Evolutionary conservation across 805 yeast genomes (phyloP).

Genomic region (Lipomyces chichibuensis): DNA sequence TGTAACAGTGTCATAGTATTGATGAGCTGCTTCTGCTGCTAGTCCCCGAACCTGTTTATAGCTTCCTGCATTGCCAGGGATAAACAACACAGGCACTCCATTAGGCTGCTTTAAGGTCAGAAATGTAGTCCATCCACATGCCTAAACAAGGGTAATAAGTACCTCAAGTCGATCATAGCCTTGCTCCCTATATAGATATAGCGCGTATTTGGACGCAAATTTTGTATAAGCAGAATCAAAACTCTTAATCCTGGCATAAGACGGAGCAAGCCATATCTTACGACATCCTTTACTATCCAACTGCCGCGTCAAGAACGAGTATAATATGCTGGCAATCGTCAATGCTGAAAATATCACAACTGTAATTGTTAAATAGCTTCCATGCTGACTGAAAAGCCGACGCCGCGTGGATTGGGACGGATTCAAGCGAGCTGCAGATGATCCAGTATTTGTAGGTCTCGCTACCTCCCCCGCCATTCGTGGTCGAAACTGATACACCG

Average conservation of each 20-base stretch:
- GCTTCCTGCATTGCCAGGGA: conserved; percentile 98
- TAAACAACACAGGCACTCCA: conserved; percentile 88
- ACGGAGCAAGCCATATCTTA: conserved; percentile 78
- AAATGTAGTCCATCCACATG: background rate
- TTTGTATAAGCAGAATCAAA: conserved; percentile 72
- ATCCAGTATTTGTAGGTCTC: background rate
- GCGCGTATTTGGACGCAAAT: conserved; percentile 79
- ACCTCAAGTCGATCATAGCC: conserved; percentile 41
- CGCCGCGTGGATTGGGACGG: background rate
- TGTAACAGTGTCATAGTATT: conserved; percentile 50
- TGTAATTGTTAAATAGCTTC: conserved; percentile 17
- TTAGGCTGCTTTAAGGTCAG: conserved; percentile 48
- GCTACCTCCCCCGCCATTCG: conserved; percentile 22
- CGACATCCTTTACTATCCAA: conserved; percentile 52
- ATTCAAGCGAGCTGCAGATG: background rate
- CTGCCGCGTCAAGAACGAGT: conserved; percentile 24
- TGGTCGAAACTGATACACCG: background rate
- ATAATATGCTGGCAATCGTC: conserved; percentile 13
- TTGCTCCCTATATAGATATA: conserved; percentile 85
- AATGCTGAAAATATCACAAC: conserved; percentile 19
- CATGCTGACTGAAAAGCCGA: conserved; percentile 9
- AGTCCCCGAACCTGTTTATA: conserved; percentile 85
- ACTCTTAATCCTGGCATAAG: conserved; percentile 72
- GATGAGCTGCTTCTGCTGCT: conserved; percentile 76
- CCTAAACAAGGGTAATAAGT: background rate